phyloP scores from a whole-genome alignment of 2,329 filamentous ascomycete species.

The Acrocalymma vagum region DNA sequence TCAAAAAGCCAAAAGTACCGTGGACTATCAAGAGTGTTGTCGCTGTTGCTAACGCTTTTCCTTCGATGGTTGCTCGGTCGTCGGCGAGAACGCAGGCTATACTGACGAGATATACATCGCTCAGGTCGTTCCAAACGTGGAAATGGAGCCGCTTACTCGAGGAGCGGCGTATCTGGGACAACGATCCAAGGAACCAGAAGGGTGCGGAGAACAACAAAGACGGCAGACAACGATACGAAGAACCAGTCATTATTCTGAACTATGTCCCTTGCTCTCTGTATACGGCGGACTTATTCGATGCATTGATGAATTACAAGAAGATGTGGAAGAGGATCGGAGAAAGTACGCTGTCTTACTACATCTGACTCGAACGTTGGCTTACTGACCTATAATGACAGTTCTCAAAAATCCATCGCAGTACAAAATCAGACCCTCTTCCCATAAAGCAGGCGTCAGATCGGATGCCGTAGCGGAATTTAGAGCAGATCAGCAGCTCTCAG shows the following conservation, averaged over 20 bases:
- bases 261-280: slow-evolving; percentile 43
- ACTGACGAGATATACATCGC: slow-evolving; percentile 37
- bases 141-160: slow-evolving; percentile 33
- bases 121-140: slow-evolving; percentile 39
- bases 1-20: slow-evolving; percentile 40
- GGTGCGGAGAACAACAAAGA: slow-evolving; percentile 26
- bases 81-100: slow-evolving; percentile 40
- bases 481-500: no score
- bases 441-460: slow-evolving; percentile 9
- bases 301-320: slow-evolving; percentile 43
- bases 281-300: slow-evolving; percentile 41
- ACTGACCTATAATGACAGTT: slow-evolving; percentile 10
- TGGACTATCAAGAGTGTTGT: slow-evolving; percentile 42
- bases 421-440: slow-evolving; percentile 17
- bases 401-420: slow-evolving; percentile 28
- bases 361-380: neutral
- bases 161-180: slow-evolving; percentile 21
- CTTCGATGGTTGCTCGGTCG: slow-evolving; percentile 41
- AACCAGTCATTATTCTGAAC: slow-evolving; percentile 38
- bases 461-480: no score
- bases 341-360: slow-evolving; percentile 19
- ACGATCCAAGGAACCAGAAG: slow-evolving; percentile 22
- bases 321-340: slow-evolving; percentile 41
- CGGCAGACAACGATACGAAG: slow-evolving; percentile 25
- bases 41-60: slow-evolving; percentile 43